phyloP scores from a whole-genome alignment of 257 asterid genomes.

The Gynochthodes officinalis region DNA sequence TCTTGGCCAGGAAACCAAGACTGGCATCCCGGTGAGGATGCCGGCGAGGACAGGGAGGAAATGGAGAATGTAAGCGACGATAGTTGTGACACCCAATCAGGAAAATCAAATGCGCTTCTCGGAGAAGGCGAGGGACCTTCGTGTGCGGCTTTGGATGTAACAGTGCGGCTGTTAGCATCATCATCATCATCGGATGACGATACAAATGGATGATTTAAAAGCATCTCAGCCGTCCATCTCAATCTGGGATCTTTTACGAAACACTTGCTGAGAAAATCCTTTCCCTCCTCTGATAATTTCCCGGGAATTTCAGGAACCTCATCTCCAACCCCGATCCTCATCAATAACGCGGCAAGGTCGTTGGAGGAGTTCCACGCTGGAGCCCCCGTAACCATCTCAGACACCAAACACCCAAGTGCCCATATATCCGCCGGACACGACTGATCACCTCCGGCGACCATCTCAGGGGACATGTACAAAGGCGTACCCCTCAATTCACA shows the following conservation, averaged over 20 bases:
- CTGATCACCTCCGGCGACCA: constrained; percentile 61
- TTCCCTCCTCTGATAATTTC: constrained; percentile 54
- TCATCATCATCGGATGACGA: constrained; percentile 20
- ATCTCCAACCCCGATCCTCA: constrained; percentile 63
- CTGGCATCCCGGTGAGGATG: constrained; percentile 9
- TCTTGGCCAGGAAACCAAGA: constrained; percentile 16
- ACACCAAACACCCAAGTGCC: constrained; percentile 80
- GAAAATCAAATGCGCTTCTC: constrained; percentile 65
- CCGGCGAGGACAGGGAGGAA: constrained; percentile 41
- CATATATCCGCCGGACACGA: constrained; percentile 69
- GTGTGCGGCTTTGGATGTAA: constrained; percentile 9
- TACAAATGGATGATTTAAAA: constrained; percentile 64
- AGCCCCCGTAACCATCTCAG: constrained; percentile 62
- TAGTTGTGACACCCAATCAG: constrained; percentile 51
- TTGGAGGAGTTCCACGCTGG: constrained; percentile 58
- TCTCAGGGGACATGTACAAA: constrained; percentile 90
- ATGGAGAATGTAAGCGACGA: constrained; percentile 34
- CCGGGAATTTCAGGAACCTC: constrained; percentile 60
- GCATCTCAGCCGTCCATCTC: constrained; percentile 99
- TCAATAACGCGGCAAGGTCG: constrained; percentile 40
- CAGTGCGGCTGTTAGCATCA: constrained; percentile 4
- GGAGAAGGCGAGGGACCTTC: constrained; percentile 43
- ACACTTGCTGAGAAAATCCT: constrained; percentile 56
- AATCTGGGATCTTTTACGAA: constrained; percentile 49
- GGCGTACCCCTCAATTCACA: constrained; percentile 78